Percentiles rank a stretch among this genome's conserved stretches.
Evolutionary conservation across 2,329 filamentous ascomycete genomes (phyloP).

Genomic region (Sclerotinia trifoliorum): DNA sequence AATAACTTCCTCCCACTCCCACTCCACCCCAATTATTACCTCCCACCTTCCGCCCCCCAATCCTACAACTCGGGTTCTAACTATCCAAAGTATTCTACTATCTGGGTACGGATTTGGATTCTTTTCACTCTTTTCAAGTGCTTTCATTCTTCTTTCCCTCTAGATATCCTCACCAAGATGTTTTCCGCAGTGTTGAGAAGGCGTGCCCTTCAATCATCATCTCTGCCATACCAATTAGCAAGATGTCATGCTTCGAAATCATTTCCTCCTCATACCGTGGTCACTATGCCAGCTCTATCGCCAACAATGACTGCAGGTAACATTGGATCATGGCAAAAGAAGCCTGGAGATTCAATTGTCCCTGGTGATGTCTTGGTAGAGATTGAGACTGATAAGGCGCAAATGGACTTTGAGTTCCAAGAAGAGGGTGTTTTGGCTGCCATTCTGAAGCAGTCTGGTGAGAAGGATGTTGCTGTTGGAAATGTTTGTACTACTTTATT

Average conservation of each 20-base stretch:
- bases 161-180: constrained; percentile 46
- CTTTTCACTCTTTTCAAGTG: constrained; percentile 25
- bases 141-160: constrained; percentile 27
- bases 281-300: constrained; percentile 97
- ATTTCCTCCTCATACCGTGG: constrained; percentile 89
- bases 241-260: constrained; percentile 64
- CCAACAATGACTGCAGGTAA: constrained; percentile 97
- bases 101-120: constrained; percentile 29
- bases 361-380: constrained; percentile 96
- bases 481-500: constrained; percentile 65
- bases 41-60: constrained; percentile 5
- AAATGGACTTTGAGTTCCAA: constrained; percentile 99
- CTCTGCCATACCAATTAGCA: constrained; percentile 55
- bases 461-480: constrained; percentile 91
- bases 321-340: constrained; percentile 98
- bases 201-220: constrained; percentile 54
- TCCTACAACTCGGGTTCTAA: constrained; percentile 28
- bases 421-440: constrained; percentile 96
- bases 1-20: constrained; percentile 24
- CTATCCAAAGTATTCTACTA: constrained; percentile 32
- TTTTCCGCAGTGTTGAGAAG: constrained; percentile 63
- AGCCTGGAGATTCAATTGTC: constrained; percentile 79
- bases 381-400: constrained; percentile 99
- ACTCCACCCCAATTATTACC: constrained; percentile 2
- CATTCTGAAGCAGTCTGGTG: constrained; percentile 86